Evolutionary conservation across 805 yeast genomes (phyloP), one percentile per base, ranked within the genome.

Genomic region (Suhomyces faveliae): DNA sequence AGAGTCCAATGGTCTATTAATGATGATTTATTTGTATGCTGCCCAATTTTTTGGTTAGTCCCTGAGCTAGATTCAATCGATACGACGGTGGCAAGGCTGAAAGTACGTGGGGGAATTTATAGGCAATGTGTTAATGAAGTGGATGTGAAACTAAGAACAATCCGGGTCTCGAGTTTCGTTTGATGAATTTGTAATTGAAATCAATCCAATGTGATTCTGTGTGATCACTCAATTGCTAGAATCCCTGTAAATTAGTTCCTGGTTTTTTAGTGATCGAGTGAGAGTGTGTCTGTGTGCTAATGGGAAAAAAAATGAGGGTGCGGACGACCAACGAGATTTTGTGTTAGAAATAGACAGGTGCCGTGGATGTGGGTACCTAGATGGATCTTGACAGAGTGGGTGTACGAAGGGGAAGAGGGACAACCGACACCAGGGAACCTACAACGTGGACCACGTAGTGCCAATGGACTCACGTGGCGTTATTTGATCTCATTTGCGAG

Each of bases 231-330:
- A 33, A 33, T 33, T 33, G 37, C 37, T 33, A 9, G 37, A 33
- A 13, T 33, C 37, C 37, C 21, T 13, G 37, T 17, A 33, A 30
- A n/a, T 17, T n/a, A n/a, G n/a, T 20, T 33, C 37, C 8, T 15
- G 15, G 37, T 33, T 33, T 33, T 27, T 33, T 33, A 33, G 37
- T 33, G 37, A 33, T 33, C 37, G 37, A 33, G 37, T 33, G 37
- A 33, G 37, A 33, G 37, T 33, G 37, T 33, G 37, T 33, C 37
- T 33, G 37, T 33, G 37, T 33, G 21, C 37, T 20, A n/a, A 33
- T 20, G 37, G 37, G 37, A 33, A 33, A 33, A 33, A 33, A 33
- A 33, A 33, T 33, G 19, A 33, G 37, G 37, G 37, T 33, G 21
- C 15, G 37, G 37, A 33, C 37, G 37, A 33, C 37, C 37, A 20